Percentiles rank a stretch among this genome's conserved stretches.
Conservation (phyloP, 495 filamentous ascomycete genomes). For the Hypoxylon intermedium region DNA sequence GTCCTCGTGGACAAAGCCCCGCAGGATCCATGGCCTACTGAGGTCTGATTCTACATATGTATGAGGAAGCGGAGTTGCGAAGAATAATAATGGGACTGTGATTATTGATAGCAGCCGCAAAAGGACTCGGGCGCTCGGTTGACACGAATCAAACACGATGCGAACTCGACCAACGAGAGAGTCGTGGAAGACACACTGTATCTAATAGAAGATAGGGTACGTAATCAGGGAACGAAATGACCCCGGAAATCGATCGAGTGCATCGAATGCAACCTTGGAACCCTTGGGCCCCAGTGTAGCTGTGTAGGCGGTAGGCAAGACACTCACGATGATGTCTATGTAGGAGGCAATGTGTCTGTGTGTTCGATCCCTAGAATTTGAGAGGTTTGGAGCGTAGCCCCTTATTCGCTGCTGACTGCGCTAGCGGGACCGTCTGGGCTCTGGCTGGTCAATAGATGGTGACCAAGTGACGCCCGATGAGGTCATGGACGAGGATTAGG, state of each 20-base stretch:
- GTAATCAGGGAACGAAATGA: slow-evolving; percentile 27
- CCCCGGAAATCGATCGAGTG: slow-evolving; percentile 34
- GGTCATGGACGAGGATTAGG: slow-evolving; percentile 42
- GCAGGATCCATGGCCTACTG: not conserved
- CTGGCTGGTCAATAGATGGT: slow-evolving; percentile 21
- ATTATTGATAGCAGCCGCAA: too few relatives aligned
- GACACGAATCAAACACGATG: not conserved
- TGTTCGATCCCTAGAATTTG: slow-evolving; percentile 11
- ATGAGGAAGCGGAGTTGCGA: not conserved
- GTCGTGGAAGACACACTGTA: not conserved
- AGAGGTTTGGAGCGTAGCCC: slow-evolving; percentile 21
- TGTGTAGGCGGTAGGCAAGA: not conserved
- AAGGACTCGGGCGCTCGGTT: not conserved
- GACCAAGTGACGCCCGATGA: slow-evolving; percentile 29
- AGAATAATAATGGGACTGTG: too few relatives aligned
- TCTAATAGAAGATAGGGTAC: slow-evolving; percentile 14
- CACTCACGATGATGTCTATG: slow-evolving; percentile 16
- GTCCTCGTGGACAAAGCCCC: not conserved
- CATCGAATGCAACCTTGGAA: slow-evolving; percentile 21
- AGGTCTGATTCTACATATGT: not conserved
- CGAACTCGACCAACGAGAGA: not conserved
- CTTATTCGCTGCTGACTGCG: slow-evolving; percentile 16
- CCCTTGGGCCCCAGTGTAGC: slow-evolving; percentile 9
- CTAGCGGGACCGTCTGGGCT: slow-evolving; percentile 12
- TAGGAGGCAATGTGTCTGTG: slow-evolving; percentile 6